Conservation (phyloP, 2,329 filamentous ascomycete species). For the Elsinoe batatas region DNA sequence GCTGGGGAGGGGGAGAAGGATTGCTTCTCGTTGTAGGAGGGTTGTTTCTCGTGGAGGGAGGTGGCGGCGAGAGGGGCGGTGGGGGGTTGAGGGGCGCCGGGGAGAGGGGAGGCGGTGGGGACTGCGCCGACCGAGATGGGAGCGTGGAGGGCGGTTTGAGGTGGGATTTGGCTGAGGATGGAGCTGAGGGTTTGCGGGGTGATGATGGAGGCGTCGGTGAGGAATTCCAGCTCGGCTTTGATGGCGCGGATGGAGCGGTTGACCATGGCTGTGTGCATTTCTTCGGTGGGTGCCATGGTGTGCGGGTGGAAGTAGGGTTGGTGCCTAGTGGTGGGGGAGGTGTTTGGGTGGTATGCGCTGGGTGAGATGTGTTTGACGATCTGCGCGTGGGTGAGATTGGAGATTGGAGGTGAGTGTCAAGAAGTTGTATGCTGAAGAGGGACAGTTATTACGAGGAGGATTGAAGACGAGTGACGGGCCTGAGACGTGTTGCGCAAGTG, state of each 20-base stretch:
- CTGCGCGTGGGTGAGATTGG: not conserved
- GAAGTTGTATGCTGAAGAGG: not conserved
- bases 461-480: not conserved
- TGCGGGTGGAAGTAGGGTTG: too few species aligned
- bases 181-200: conserved; percentile 63
- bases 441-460: not conserved
- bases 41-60: conserved; percentile 23
- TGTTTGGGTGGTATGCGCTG: not conserved
- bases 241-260: conserved; percentile 81
- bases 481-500: conserved; percentile 5
- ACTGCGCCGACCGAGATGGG: conserved; percentile 30
- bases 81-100: conserved; percentile 20
- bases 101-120: conserved; percentile 19
- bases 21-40: conserved; percentile 26
- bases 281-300: conserved; percentile 29
- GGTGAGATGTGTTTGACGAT: not conserved
- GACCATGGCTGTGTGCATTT: conserved; percentile 50
- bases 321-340: not conserved
- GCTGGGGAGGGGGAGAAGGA: conserved; percentile 29
- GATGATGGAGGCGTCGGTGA: conserved; percentile 74
- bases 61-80: conserved; percentile 26
- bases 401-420: not conserved
- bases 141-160: conserved; percentile 50
- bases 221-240: conserved; percentile 83
- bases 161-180: conserved; percentile 65